Percentiles rank a stretch among this genome's conserved stretches.
phyloP scores from a whole-genome alignment of 1,284 basidiomycete genomes.

The Hymenochaete sp. region DNA sequence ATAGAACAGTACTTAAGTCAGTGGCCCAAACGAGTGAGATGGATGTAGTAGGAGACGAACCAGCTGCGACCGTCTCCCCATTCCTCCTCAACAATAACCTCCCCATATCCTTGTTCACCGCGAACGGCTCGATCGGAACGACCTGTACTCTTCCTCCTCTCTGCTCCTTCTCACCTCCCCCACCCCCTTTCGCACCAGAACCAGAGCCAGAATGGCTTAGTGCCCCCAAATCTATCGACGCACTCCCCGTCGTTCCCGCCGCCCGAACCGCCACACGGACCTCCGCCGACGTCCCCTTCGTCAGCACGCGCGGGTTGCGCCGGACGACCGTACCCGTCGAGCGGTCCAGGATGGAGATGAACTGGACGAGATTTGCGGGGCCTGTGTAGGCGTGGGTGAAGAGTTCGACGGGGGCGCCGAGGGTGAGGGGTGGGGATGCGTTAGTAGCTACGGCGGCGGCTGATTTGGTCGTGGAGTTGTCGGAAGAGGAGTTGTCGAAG shows the following conservation, averaged over 20 bases:
- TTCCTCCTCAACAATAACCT: slow-evolving; percentile 78
- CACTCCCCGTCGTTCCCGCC: slow-evolving; percentile 40
- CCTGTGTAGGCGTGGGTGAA: slow-evolving; percentile 93
- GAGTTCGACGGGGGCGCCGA: slow-evolving; percentile 83
- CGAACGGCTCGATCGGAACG: slow-evolving; percentile 82
- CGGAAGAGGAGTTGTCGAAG: too few relatives aligned
- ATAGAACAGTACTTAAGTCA: slow-evolving; percentile 7
- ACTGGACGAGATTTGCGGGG: slow-evolving; percentile 77
- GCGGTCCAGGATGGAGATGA: slow-evolving; percentile 73
- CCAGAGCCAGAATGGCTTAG: too few relatives aligned
- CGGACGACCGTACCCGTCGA: slow-evolving; percentile 69
- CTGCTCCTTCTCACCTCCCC: too few relatives aligned
- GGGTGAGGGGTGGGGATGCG: slow-evolving; percentile 82
- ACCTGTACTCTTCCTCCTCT: slow-evolving; percentile 45
- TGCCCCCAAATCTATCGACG: too few relatives aligned
- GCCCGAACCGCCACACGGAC: slow-evolving; percentile 74
- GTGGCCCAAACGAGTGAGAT: neutral
- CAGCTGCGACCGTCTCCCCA: slow-evolving; percentile 93
- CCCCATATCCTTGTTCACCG: slow-evolving; percentile 95
- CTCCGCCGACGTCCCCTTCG: slow-evolving; percentile 77
- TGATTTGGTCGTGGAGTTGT: too few relatives aligned
- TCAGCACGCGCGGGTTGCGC: slow-evolving; percentile 77
- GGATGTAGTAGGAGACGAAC: slow-evolving; percentile 31
- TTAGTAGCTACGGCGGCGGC: too few relatives aligned
- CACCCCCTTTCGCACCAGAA: too few relatives aligned